phyloP scores from a whole-genome alignment of 2,329 filamentous ascomycete species.

The Colletotrichum sp. region DNA sequence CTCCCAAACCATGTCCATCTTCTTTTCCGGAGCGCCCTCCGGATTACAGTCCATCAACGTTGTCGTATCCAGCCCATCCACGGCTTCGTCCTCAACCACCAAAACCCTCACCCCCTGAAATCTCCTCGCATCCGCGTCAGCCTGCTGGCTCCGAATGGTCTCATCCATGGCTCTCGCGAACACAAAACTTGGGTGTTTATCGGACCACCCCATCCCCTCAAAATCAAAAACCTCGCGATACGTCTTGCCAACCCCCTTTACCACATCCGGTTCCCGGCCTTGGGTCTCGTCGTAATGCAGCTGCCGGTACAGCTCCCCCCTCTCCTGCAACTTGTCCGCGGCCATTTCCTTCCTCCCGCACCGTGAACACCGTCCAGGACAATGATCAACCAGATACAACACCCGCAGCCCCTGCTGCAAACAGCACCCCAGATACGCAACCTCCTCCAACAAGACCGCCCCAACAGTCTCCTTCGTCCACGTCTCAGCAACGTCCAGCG shows the following conservation, averaged over 20 bases:
- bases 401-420: constrained; percentile 32
- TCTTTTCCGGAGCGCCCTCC: neutral
- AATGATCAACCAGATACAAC: constrained; percentile 35
- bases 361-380: constrained; percentile 26
- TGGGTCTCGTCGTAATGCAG: constrained; percentile 23
- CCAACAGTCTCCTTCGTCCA: constrained; percentile 20
- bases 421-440: constrained; percentile 31
- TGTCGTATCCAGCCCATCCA: constrained; percentile 5
- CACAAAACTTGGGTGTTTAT: constrained; percentile 30
- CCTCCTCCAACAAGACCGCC: constrained; percentile 28
- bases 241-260: constrained; percentile 31
- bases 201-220: constrained; percentile 33
- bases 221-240: constrained; percentile 38
- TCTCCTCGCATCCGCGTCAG: constrained; percentile 7
- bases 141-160: constrained; percentile 34
- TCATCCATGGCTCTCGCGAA: constrained; percentile 34
- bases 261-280: constrained; percentile 29
- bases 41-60: constrained; percentile 11
- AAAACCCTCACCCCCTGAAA: constrained; percentile 31
- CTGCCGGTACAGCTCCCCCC: constrained; percentile 26
- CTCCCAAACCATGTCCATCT: neutral
- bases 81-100: constrained; percentile 28
- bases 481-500: constrained; percentile 33
- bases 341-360: constrained; percentile 21
- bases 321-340: constrained; percentile 19